Evolutionary conservation across 345 rosid species (phyloP).

Genomic region (Rhodomyrtus tomentosa): DNA sequence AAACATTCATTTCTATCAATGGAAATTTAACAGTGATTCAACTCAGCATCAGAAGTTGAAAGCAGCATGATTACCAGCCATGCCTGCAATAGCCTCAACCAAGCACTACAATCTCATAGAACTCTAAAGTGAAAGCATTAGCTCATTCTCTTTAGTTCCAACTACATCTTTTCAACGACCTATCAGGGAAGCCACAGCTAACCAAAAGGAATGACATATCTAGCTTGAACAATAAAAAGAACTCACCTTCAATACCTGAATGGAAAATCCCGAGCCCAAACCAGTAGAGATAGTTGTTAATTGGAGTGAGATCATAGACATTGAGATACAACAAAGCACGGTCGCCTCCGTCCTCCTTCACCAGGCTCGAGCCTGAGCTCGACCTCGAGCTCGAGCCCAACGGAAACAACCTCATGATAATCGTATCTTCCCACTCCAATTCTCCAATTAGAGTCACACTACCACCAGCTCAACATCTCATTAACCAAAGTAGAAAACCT

Average conservation of each 20-base stretch:
- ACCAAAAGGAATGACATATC: neutral
- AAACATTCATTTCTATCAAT: neutral
- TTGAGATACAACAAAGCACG: conserved; percentile 53
- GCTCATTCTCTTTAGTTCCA: neutral
- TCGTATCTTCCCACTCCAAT: neutral
- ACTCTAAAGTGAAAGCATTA: neutral
- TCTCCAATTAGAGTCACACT: neutral
- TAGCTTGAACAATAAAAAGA: neutral
- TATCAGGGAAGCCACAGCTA: neutral
- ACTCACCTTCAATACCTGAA: conserved; percentile 85
- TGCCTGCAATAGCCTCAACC: neutral
- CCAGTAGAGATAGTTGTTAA: conserved; percentile 87
- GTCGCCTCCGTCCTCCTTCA: conserved; percentile 28
- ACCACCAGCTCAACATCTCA: neutral
- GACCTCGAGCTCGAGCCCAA: conserved; percentile 7
- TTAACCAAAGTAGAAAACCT: neutral
- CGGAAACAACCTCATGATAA: conserved; percentile 67
- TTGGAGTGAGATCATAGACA: conserved; percentile 90
- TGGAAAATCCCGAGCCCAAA: conserved; percentile 92
- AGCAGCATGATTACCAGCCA: neutral
- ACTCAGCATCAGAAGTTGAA: neutral
- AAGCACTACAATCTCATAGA: neutral
- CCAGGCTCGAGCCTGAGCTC: conserved; percentile 38
- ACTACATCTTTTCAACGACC: neutral
- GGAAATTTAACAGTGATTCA: neutral